Base-by-base conservation (phyloP, 768 basidiomycete species). In the Phallus indusiatus region DNA sequence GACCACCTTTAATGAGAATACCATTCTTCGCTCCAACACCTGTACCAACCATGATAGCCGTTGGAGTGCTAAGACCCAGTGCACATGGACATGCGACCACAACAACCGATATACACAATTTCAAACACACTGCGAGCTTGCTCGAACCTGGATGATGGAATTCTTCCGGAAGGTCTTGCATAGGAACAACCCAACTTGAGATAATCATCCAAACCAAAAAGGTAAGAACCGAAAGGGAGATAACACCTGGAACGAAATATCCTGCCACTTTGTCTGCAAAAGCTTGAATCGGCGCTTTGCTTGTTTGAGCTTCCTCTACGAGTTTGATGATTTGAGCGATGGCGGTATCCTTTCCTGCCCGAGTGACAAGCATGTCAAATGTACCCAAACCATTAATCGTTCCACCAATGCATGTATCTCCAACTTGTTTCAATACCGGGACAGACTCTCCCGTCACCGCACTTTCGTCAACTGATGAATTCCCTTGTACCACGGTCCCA, bases 41-140 rank as follows among this genome's bases (percentile, higher is more conserved):
- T 0, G 95, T 98, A 17, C 96, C 96, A 34, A 98, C 96, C 96
- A 98, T 98, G 72, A 98, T 93, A 1, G 95, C 96, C 0, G 96
- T 98, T 0, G 96, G 96, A 0, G 95, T 98, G 57, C 90, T 91
- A 60, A 98, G 79, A 5, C 95, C 96, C 35, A 99, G 80, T 0
- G 96, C 95, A 69, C 96, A 99, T 0, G 96, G 96, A 71, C 96
- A 99, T 20, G 96, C 95, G 54, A 99, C 94, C 53, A 99, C 96
- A 60, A 99, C 82, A 62, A 98, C 96, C 46, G 90, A 94, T 68
- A 98, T 99, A 71, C 95, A 97, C 67, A 99, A 85, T 74, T 95
- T 93, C 51, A 99, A 76, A 69, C 94, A 98, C 14, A 95, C 87
- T 7, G 90, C 89, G 60, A 97, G 76, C 67, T 87, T 88, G 67